Base-by-base conservation (phyloP, 2,329 filamentous ascomycete species). In the Penicillium sp. region DNA sequence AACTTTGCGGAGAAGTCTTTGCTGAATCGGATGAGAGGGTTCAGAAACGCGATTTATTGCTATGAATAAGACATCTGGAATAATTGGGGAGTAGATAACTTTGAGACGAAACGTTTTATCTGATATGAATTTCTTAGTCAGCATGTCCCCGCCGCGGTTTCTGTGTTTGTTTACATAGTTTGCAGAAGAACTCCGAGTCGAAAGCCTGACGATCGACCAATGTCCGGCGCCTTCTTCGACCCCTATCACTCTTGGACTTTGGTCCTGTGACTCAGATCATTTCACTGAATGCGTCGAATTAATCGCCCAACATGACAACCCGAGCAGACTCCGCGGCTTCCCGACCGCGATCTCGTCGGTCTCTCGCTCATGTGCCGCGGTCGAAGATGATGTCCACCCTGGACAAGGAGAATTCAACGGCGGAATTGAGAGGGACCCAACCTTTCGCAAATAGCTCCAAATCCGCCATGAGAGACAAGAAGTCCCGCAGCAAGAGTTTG, bases 401-500 rank as follows among this genome's bases (percentile, higher is more conserved):
- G 59, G 88, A 90, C 66, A 92, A 91, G 73, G 90, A 95, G 70
- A 95, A 95, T 79, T 82, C 83, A 67, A 89, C 87, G 3, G 76
- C 87, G 41, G 87, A 90, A 62, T 72, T 88, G 53, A 81, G 79
- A 56, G 80, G 82, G 60, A 57, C 70, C 4, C 69, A 67, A 45
- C 48, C 63, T 9, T 62, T 63, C 11, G 64, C 58, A 21, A 58
- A 48, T 13, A 66, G 58, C 18, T 49, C 60, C n/a, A 68, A 64
- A 47, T 24, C 59, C 83, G 82, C 64, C 9, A 69, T 62, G 31
- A 70, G 69, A 48, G 74, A 75, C 38, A 81, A 81, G 76, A 93
- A 92, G 76, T 89, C 88, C 54, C 87, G 94, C 61, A 97, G 93
- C 76, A 97, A 97, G 79, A 97, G 93, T 75, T 87, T 99, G 63